A percentile compares a stretch with the other conserved stretches of the same genome.
Conservation (phyloP, 139 green algal genomes). For the Mesotaenium endlicherianum region DNA sequence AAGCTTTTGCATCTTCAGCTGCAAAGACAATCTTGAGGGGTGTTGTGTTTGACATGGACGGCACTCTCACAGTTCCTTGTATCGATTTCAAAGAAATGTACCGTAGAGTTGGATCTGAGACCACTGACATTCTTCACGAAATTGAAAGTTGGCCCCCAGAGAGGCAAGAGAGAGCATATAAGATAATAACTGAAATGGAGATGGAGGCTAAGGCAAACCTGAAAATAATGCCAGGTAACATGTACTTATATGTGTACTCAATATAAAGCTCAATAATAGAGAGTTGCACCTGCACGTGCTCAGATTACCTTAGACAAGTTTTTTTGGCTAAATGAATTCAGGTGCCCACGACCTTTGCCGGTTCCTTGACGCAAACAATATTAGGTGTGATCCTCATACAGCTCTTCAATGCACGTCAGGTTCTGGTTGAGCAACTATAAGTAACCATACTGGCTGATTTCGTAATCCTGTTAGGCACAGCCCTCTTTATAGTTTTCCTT, state of each 20-base stretch:
- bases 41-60: slow-evolving; percentile 55
- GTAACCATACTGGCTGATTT: no score
- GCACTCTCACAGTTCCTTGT: slow-evolving; percentile 47
- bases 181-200: slow-evolving; percentile 41
- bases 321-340: no score
- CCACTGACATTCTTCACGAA: slow-evolving; percentile 29
- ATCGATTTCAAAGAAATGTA: slow-evolving; percentile 50
- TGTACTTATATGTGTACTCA: neutral
- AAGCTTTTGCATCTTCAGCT: neutral
- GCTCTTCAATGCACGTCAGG: no score
- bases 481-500: no score
- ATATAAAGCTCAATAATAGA: neutral
- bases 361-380: neutral
- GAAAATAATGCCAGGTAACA: slow-evolving; percentile 50
- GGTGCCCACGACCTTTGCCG: neutral
- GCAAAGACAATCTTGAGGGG: slow-evolving; percentile 7
- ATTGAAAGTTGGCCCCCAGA: slow-evolving; percentile 42
- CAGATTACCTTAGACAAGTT: no score
- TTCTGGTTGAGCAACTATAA: no score
- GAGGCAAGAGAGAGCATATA: slow-evolving; percentile 17
- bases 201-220: slow-evolving; percentile 34
- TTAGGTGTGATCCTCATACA: no score
- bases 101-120: slow-evolving; percentile 10
- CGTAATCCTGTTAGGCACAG: no score
- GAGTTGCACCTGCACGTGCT: neutral